Base-by-base conservation (phyloP, 805 yeast species). In the Teunomyces gatunensis region DNA sequence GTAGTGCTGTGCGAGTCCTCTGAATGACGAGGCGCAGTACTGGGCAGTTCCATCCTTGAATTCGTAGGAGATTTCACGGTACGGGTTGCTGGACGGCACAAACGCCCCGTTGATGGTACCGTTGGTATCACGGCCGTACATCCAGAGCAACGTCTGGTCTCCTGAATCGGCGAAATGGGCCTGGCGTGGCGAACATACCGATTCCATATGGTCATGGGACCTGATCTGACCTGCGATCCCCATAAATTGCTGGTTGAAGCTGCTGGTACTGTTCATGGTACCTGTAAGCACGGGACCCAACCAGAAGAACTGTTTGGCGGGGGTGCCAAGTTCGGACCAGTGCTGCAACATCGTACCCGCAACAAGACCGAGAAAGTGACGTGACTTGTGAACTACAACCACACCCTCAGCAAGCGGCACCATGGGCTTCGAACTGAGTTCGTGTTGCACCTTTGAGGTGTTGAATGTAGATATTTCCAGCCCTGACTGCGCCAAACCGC, bases 101-200 rank as follows among this genome's bases (percentile, higher is more conserved):
- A 49, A 47, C 33, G 49, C 47, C 6, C 52, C 52, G 30, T 39
- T 45, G n/a, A 47, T 37, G 15, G 12, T 5, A 6, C 11, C 40
- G 12, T 11, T 21, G 11, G 28, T 27, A 29, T 37, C n/a, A 4
- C 29, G 29, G 15, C 54, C 52, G 28, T 42, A 23, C 17, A 47
- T 45, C 50, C 51, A 51, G 30, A 49, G 39, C 45, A 49, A 43
- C 13, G 33, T 39, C 30, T 50, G 47, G 12, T 21, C 32, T 21
- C 36, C 47, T 37, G 41, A 44, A 40, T 51, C 54, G 28, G 50
- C 40, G 23, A 51, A 49, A 39, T 47, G 49, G 20, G 50, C 45
- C 40, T 45, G 44, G 18, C 44, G 44, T 10, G 34, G 18, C 3
- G 48, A 49, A 30, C 54, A 49, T 10, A 47, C 48, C 20, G 46